Evolutionary conservation across 495 filamentous ascomycete species (phyloP).

Genomic region (Bacidia rubella): DNA sequence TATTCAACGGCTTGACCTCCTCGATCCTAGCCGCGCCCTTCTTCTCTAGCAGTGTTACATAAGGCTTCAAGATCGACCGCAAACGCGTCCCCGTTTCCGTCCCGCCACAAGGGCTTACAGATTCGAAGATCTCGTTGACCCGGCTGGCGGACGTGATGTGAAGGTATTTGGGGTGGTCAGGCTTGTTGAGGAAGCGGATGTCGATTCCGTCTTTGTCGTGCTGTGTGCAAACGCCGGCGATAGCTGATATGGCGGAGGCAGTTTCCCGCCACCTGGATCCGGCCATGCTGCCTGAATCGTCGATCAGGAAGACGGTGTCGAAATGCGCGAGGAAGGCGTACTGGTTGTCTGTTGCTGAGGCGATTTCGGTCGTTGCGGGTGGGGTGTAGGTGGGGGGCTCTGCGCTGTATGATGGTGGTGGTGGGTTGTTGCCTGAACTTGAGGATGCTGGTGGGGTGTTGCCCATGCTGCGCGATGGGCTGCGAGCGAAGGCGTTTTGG

Average conservation of each 20-base stretch:
- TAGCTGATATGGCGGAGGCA: slow-evolving; percentile 52
- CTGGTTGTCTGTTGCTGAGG: slow-evolving; percentile 38
- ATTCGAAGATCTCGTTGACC: slow-evolving; percentile 54
- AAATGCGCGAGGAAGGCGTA: slow-evolving; percentile 79
- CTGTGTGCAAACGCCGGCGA: slow-evolving; percentile 72
- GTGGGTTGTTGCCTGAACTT: not conserved
- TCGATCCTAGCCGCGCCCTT: slow-evolving; percentile 31
- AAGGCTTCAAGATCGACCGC: slow-evolving; percentile 58
- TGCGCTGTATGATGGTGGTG: not conserved
- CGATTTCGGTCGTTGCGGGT: slow-evolving; percentile 10
- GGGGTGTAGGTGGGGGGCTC: slow-evolving; percentile 11
- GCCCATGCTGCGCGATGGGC: not conserved
- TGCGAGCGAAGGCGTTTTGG: not conserved
- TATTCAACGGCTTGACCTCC: slow-evolving; percentile 68
- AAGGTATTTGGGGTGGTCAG: slow-evolving; percentile 33
- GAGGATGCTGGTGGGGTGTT: slow-evolving; percentile 2
- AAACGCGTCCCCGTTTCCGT: slow-evolving; percentile 71
- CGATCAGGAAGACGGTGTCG: slow-evolving; percentile 87
- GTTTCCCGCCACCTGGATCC: slow-evolving; percentile 67
- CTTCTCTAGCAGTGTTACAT: slow-evolving; percentile 35
- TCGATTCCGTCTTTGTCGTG: slow-evolving; percentile 88
- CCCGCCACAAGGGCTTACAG: slow-evolving; percentile 46
- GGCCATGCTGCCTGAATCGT: slow-evolving; percentile 85
- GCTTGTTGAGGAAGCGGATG: slow-evolving; percentile 75
- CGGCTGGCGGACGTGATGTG: slow-evolving; percentile 39